A percentile compares a stretch with the other conserved stretches of the same genome.
Conservation (phyloP, 148 eudicot genomes). For the Cornus suecica region DNA sequence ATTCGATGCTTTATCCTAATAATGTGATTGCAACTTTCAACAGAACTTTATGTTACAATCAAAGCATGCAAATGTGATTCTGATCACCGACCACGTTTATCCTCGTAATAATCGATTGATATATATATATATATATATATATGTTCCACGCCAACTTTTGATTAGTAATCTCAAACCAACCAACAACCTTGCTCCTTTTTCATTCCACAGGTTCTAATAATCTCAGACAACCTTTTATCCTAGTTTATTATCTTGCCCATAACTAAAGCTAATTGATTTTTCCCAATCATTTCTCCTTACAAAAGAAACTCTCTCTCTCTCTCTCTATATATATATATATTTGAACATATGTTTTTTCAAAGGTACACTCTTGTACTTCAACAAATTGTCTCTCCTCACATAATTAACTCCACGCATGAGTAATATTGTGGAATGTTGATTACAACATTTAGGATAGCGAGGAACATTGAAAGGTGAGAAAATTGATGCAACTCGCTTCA, state of each 20-base stretch:
- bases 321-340: background rate
- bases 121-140: too few relatives aligned
- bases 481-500: too few relatives aligned
- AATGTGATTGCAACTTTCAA: background rate
- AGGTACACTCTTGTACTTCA: too few relatives aligned
- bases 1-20: background rate
- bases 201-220: too few relatives aligned
- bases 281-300: background rate
- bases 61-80: constrained; percentile 3
- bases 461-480: too few relatives aligned
- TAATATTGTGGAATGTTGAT: too few relatives aligned
- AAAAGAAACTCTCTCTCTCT: constrained; percentile 4
- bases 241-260: background rate
- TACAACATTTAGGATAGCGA: too few relatives aligned
- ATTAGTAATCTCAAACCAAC: background rate
- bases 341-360: background rate
- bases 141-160: background rate
- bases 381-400: too few relatives aligned
- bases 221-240: constrained; percentile 13
- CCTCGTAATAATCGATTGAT: background rate
- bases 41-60: background rate
- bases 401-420: too few relatives aligned
- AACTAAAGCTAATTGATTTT: background rate
- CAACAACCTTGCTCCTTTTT: too few relatives aligned
- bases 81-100: too few relatives aligned